A percentile compares a stretch with the other conserved stretches of the same genome.
These are phyloP conservation scores for Solanum etuberosum DNA, from an alignment of 257 asterid genomes.

Conservation along the genomic window DNA sequence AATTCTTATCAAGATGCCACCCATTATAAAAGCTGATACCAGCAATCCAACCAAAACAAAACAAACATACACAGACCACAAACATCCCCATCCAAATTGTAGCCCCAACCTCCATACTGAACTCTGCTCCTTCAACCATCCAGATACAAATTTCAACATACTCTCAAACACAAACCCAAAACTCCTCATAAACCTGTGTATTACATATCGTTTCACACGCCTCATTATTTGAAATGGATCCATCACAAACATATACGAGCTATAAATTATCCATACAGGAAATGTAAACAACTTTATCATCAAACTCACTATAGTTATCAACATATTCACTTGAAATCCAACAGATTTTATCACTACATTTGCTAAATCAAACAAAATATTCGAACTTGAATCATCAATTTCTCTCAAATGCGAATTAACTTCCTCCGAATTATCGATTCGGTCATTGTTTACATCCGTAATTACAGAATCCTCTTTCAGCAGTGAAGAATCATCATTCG, in stretches of 20 bases:
- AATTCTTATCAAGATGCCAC: slow-evolving; percentile 44
- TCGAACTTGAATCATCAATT: slow-evolving; percentile 20
- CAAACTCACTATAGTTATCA: slow-evolving; percentile 27
- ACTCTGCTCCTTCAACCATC: slow-evolving; percentile 52
- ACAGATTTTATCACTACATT: slow-evolving; percentile 44
- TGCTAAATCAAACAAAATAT: slow-evolving; percentile 26
- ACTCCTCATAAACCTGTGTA: slow-evolving; percentile 13
- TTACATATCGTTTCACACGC: slow-evolving; percentile 20
- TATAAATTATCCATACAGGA: slow-evolving; percentile 42
- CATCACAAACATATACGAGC: slow-evolving; percentile 41
- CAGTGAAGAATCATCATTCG: neutral
- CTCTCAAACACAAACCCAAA: slow-evolving; percentile 23
- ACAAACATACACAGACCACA: slow-evolving; percentile 81
- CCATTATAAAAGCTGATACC: slow-evolving; percentile 54
- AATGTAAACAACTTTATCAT: slow-evolving; percentile 21
- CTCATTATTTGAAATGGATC: slow-evolving; percentile 54
- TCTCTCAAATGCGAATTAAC: slow-evolving; percentile 27
- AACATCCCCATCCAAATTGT: slow-evolving; percentile 79
- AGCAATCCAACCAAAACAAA: slow-evolving; percentile 51
- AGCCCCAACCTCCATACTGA: slow-evolving; percentile 56
- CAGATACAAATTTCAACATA: slow-evolving; percentile 18
- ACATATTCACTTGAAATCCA: slow-evolving; percentile 38
- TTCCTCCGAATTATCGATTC: slow-evolving; percentile 5
- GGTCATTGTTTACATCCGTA: slow-evolving; percentile 11
- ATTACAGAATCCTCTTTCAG: slow-evolving; percentile 14